Evolutionary conservation across 352 stramenopile species (phyloP), one percentile per base, ranked within the genome.

Genomic region (Phytopythium montanum): DNA sequence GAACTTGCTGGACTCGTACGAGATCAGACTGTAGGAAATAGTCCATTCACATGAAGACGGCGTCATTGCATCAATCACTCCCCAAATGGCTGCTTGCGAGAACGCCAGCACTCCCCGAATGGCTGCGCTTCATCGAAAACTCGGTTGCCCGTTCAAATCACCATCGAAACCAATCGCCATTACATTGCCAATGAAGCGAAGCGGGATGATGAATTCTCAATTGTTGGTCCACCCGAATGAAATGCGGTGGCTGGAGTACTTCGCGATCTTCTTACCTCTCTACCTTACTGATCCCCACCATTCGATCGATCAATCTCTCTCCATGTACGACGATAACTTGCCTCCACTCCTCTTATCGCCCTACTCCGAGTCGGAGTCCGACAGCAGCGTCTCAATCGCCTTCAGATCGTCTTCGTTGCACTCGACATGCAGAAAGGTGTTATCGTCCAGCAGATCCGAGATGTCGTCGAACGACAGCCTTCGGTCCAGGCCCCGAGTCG

Each of bases 331-430:
- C 2, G 42, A 34, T 53, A 25, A 38, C 12, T 23, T 14, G n/a
- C n/a, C 12, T 7, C 28, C 21, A 29, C 16, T 25, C 5, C 28
- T 44, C 16, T 14, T 18, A 4, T 31, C 4, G 5, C 14, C 12
- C 29, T 46, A 41, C 19, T 56, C 51, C 16, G 31, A 46, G 34
- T 45, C 36, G 2, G 51, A 46, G 21, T 56, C 51, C n/a, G 51
- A 56, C 31, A 56, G 51, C n/a, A 56, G 23, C 9, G 23, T 33
- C n/a, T 56, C 51, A 34, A 56, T 25, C 19, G 51, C 51, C 23
- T 4, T 2, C 14, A 56, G 51, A 25, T 56, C 51, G 10, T 46
- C 34, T 33, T 56, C 51, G 34, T 26, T 56, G 51, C 51, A 56
- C 9, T 56, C 9, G 21, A 56, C 23, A 13, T 23, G 8, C 10